Evolutionary conservation across 2,329 filamentous ascomycete species (phyloP), one percentile per base, ranked within the genome.

Genomic region (Dactylellina parvicollis): DNA sequence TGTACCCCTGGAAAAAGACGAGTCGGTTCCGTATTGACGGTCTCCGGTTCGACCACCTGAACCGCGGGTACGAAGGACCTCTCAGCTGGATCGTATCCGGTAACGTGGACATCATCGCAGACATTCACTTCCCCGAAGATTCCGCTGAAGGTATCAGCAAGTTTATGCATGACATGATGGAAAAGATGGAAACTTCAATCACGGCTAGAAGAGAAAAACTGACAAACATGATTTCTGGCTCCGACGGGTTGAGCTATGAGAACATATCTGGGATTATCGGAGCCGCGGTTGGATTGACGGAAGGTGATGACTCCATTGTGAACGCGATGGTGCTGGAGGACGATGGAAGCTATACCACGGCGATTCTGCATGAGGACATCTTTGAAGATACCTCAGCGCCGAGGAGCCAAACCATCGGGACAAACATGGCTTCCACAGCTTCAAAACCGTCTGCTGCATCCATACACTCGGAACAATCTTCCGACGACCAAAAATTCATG

Each of bases 61-160:
- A 99, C 79, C 88, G 92, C 42, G 93, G 93, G 22, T 92, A 96
- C 16, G 89, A 95, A 74, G 95, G 95, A 0, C 93, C 94, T 0
- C 97, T 99, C 80, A 93, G 92, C 2, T 99, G 95, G 95, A 99
- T 99, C 59, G 91, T 96, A 76, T 92, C 98, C 81, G 95, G 95
- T 32, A 96, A 95, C 75, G 92, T 99, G 40, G 95, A 99, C 79
- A 96, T 99, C 74, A 89, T 98, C 12, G 91, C 95, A 4, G 95
- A 99, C 78, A 89, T 99, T 76, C 94, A 96, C 88, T 91, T 99
- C 74, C 95, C 95, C 0, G 88, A 88, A 30, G 95, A 98, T 61
- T 87, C 88, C 40, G 91, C 96, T 70, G 92, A 94, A 75, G 91
- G 93, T 75, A 89, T 99, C 64, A 90, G 90, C 22, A 97, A 97